Base-by-base conservation (phyloP, 2,329 filamentous ascomycete genomes). In the Plectosphaerella cucumerina region DNA sequence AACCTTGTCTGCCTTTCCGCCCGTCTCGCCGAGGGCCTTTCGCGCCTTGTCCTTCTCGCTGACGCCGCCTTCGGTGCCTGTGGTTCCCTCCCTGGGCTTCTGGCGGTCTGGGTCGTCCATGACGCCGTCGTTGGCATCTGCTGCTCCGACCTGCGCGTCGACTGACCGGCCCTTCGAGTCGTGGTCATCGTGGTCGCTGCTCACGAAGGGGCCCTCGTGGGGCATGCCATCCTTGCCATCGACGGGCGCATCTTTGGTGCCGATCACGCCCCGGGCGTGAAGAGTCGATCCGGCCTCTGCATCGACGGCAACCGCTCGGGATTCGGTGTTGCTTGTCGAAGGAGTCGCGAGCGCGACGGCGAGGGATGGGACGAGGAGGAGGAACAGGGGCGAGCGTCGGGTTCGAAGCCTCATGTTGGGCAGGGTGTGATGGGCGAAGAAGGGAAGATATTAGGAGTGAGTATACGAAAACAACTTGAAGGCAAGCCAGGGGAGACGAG, bases 171-270 rank as follows among this genome's bases (percentile, higher is more conserved):
- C 82, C 59, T 78, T 76, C 21, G 79, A 64, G 4, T 69, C 67
- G 46, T 64, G 61, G 43, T 71, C 68, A 43, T 58, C 56, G 43
- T 63, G 68, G 59, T 61, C 60, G 14, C 14, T 39, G 53, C 78
- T 73, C 51, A 92, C 84, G 63, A 83, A 86, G 6, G 94, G 94
- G 2, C 94, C 94, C 18, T 86, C 83, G 65, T 97, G 93, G 44
- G 94, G 94, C 72, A 92, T 94, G 45, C 94, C 94, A 71, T 97
- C 94, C 61, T 88, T 87, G 44, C 92, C 92, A 66, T 97, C 94
- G 18, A 97, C 86, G 0, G 93, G 93, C 50, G 89, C 90, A 73
- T 94, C 86, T 66, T 91, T 91, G 51, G 73, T 77, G 31, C 75
- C 74, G 10, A 72, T 31, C 26, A 31, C 26, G 26, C 26, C 26